Base-by-base conservation (phyloP, 1,284 basidiomycete species). In the Moniliella sp. region DNA sequence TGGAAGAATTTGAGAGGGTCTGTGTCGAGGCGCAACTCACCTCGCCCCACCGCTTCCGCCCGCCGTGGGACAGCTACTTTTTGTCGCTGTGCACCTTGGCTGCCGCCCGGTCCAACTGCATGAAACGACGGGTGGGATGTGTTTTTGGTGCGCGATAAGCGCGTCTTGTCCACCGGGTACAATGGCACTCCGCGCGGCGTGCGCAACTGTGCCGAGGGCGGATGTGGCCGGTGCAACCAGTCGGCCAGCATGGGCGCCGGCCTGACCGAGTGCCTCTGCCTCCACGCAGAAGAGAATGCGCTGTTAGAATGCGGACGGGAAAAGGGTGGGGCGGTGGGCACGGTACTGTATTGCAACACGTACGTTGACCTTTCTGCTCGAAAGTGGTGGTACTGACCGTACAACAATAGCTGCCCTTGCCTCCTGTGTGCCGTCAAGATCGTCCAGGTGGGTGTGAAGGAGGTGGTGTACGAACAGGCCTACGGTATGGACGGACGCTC, bases 211-310 rank as follows among this genome's bases (percentile, higher is more conserved):
- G 54, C 50, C 34, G 48, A 60, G 18, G 59, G 59, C 17, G 59
- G 59, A 4, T 61, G 57, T 29, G 32, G 35, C 4, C 37, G 57
- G 4, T 49, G 53, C 34, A 57, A 61, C 35, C 15, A 18, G 8
- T 12, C 12, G 9, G 25, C 27, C 17, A 25, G 18, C 4, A 26
- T 12, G 19, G 31, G 31, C 7, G 31, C 25, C 4, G 10, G 31
- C n/a, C 61, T 75, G 4, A 69, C 75, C 40, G 80, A 83, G 55
- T 97, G 88, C 53, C 66, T 97, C 0, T 99, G 91, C 57, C 65
- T 99, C 11, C 91, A 99, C 57, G 91, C 91, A 0, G 91, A 99
- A 62, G 91, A 99, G 64, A 99, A 97, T 52, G 91, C 88, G 0
- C 66, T 97, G 5, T 64, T 97, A 7, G 88, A 94, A 63, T 81